Percentiles rank a stretch among this genome's conserved stretches.
Conservation (phyloP, 495 filamentous ascomycete genomes). For the Annulohypoxylon moriforme region DNA sequence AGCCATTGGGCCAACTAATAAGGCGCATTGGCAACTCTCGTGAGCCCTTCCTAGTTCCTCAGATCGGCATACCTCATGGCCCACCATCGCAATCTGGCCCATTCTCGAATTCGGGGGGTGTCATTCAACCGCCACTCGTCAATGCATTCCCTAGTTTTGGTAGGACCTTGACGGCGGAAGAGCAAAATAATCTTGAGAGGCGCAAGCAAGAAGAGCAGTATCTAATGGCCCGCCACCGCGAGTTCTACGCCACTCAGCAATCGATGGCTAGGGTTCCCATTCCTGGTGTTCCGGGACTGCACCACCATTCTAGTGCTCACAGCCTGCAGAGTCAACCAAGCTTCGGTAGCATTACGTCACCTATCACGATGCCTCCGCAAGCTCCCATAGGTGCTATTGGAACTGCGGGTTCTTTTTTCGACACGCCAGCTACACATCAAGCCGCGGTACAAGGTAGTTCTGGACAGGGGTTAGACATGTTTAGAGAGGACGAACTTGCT, state of each 20-base stretch:
- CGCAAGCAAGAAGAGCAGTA: slow-evolving; percentile 99
- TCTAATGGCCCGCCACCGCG: slow-evolving; percentile 92
- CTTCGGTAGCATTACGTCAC: slow-evolving; percentile 91
- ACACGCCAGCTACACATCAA: slow-evolving; percentile 59
- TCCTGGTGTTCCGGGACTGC: slow-evolving; percentile 77
- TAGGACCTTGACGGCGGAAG: slow-evolving; percentile 95
- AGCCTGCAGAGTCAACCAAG: slow-evolving; percentile 96
- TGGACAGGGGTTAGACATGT: slow-evolving; percentile 56
- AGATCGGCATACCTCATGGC: slow-evolving; percentile 93
- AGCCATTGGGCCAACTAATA: slow-evolving; percentile 95
- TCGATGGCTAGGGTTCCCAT: slow-evolving; percentile 65
- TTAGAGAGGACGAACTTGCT: slow-evolving; percentile 59
- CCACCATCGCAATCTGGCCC: slow-evolving; percentile 66
- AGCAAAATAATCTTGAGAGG: slow-evolving; percentile 95
- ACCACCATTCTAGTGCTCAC: slow-evolving; percentile 93
- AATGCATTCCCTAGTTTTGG: slow-evolving; percentile 96
- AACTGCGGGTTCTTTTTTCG: slow-evolving; percentile 72
- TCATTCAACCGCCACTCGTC: slow-evolving; percentile 93
- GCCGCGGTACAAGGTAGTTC: slow-evolving; percentile 47
- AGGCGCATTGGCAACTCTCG: slow-evolving; percentile 96
- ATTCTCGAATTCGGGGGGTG: slow-evolving; percentile 63
- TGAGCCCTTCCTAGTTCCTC: slow-evolving; percentile 96
- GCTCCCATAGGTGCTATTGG: slow-evolving; percentile 70
- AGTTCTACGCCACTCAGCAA: slow-evolving; percentile 89
- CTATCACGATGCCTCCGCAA: slow-evolving; percentile 79